Base-by-base conservation (phyloP, 768 basidiomycete genomes). In the Glaciozyma martinii region DNA sequence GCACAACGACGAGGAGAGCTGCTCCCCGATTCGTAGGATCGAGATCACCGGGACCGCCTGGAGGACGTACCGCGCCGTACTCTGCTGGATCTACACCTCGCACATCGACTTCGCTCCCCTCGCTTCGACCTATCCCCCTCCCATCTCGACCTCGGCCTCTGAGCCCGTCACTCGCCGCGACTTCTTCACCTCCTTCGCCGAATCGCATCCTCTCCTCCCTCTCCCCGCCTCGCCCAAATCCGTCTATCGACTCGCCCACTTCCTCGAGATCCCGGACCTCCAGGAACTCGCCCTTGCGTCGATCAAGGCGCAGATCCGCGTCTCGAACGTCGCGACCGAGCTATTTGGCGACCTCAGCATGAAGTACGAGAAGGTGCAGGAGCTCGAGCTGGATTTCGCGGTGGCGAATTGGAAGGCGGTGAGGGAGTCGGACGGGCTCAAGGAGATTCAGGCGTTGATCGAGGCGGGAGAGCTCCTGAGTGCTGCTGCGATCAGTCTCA, bases 21-120 rank as follows among this genome's bases (percentile, higher is more conserved):
- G 9, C 52, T 19, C 30, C 21, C 27, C 12, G 2, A 42, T 29
- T n/a, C 29, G 46, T 29, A n/a, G 9, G 37, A 54, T 52, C 30
- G 16, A 6, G 0, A 32, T 66, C 40, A 37, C 3, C 21, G 32
- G 23, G 3, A 0, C 19, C 13, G 23, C 57, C 1, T 62, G 33
- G 50, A 27, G 43, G 27, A 66, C 65, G 15, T 66, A 62, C 43
- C 25, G 5, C 10, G 60, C 56, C 50, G 60, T 66, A 30, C 52
- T 61, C 42, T 1, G 53, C 30, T 62, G 52, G 42, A 7, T 59
- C 13, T 12, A 49, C 13, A 54, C 56, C 10, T 33, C 54, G 3
- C 27, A 44, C 49, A 58, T 66, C 42, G 3, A 15, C 10, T 66
- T 66, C 57, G 49, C 56, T 15, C 23, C 23, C n/a, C 27, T 54